phyloP scores from a whole-genome alignment of 192 early-diverging fungal genomes.

The Chytriomyces confervae region DNA sequence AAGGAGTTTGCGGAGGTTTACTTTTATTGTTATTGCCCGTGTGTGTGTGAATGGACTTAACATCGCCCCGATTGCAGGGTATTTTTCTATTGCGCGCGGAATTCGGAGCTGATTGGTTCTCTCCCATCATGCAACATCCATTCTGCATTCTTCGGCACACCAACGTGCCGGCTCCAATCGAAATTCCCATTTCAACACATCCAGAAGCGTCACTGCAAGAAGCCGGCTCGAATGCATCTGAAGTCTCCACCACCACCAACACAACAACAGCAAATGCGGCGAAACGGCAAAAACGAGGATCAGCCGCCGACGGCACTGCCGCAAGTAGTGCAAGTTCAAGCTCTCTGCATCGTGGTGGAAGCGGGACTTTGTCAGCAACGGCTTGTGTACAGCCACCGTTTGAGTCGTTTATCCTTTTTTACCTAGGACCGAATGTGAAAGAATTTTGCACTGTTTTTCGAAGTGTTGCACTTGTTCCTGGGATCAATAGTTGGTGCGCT shows the following conservation, averaged over 20 bases:
- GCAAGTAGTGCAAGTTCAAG: neutral
- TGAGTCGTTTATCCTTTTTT: slow-evolving; percentile 55
- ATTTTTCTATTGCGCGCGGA: slow-evolving; percentile 60
- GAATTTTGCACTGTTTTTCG: slow-evolving; percentile 58
- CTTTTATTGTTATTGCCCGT: neutral
- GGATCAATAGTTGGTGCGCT: slow-evolving; percentile 59
- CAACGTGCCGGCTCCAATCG: slow-evolving; percentile 34
- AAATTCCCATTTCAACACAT: slow-evolving; percentile 17
- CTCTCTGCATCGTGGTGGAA: neutral
- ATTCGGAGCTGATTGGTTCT: slow-evolving; percentile 67
- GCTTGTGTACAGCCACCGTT: slow-evolving; percentile 39
- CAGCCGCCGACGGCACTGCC: slow-evolving; percentile 5
- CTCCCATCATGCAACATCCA: slow-evolving; percentile 62
- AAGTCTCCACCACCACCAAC: neutral
- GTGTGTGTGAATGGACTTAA: neutral
- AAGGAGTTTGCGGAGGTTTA: slow-evolving; percentile 53
- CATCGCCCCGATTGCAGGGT: slow-evolving; percentile 27
- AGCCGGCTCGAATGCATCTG: neutral
- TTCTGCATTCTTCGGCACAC: slow-evolving; percentile 56
- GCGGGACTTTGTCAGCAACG: neutral
- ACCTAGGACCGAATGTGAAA: slow-evolving; percentile 53
- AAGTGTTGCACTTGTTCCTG: slow-evolving; percentile 58
- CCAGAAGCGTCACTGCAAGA: neutral
- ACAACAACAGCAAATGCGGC: neutral
- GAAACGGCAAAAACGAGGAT: slow-evolving; percentile 27